Base-by-base conservation (phyloP, 371 early-diverging fungal species). In the Batkoa obscura region DNA sequence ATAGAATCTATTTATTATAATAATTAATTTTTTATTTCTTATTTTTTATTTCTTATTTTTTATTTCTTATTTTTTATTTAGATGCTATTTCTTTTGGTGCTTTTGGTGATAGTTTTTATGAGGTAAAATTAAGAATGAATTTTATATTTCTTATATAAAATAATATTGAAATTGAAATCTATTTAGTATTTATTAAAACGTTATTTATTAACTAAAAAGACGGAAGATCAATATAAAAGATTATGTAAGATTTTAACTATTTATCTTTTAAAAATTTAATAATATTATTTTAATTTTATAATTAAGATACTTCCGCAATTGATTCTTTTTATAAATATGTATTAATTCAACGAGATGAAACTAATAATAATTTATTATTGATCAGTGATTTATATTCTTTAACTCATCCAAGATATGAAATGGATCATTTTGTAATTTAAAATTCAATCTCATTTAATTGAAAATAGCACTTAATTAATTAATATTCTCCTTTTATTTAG, bases 31-130 rank as follows among this genome's bases (percentile, higher is more conserved):
- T 39, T 8, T 39, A n/a, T n/a, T n/a, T n/a, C n/a, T n/a, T n/a
- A n/a, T n/a, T n/a, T n/a, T n/a, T n/a, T n/a, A n/a, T n/a, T n/a
- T n/a, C n/a, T n/a, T n/a, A n/a, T n/a, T 39, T 13, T 8, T 39
- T 39, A 13, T 8, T 39, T 8, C 41, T 39, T 8, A 39, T 39
- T 39, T 13, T 46, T 8, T 12, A n/a, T n/a, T 50, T 50, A 50
- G 50, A 10, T 12, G 50, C n/a, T 3, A 43, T 54, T 23, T 42
- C 55, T 2, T 54, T 54, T 54, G 55, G 55, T 3, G 55, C 55
- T n/a, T 30, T 54, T 15, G 55, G 43, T 8, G 55, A 54, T 43
- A 54, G 55, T 39, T 54, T 54, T 43, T 54, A 54, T 43, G 55
- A 54, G 34, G 41, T 39, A 39, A 13, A 5, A 39, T 13, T 39